A percentile compares a stretch with the other conserved stretches of the same genome.
Conservation (phyloP, 805 yeast genomes). For the Saturnispora mendoncae region DNA sequence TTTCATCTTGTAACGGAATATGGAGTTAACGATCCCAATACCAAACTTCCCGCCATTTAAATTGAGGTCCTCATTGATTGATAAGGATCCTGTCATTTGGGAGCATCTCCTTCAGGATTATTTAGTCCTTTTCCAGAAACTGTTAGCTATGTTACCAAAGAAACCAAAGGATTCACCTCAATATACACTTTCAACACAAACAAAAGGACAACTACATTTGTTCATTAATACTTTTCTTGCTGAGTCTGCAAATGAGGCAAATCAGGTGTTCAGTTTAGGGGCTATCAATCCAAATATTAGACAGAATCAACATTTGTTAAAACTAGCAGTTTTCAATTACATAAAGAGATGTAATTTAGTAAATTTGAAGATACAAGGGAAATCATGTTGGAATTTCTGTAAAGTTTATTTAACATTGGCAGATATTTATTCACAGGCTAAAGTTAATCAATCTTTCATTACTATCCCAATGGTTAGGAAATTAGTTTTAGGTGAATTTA, state of each 20-base stretch:
- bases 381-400: conserved; percentile 56
- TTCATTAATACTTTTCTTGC: conserved; percentile 50
- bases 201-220: conserved; percentile 48
- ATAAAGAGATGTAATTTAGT: conserved; percentile 45
- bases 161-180: conserved; percentile 17
- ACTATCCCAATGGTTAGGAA: conserved; percentile 35
- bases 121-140: conserved; percentile 41
- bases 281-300: conserved; percentile 62
- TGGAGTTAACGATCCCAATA: conserved; percentile 11
- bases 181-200: conserved; percentile 37
- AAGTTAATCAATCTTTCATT: conserved; percentile 25
- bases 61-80: conserved; percentile 66
- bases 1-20: too few relatives aligned
- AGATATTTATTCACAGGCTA: conserved; percentile 17
- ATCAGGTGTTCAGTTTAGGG: conserved; percentile 59
- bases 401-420: conserved; percentile 40
- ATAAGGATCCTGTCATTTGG: conserved; percentile 81
- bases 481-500: conserved; percentile 46
- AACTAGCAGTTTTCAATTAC: conserved; percentile 42
- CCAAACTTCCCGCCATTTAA: conserved; percentile 61
- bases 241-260: conserved; percentile 55
- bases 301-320: conserved; percentile 40
- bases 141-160: conserved; percentile 26
- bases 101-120: conserved; percentile 61
- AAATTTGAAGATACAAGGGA: conserved; percentile 50